Evolutionary conservation across 345 rosid genomes (phyloP).

Genomic region (Melastoma malabathricum): DNA sequence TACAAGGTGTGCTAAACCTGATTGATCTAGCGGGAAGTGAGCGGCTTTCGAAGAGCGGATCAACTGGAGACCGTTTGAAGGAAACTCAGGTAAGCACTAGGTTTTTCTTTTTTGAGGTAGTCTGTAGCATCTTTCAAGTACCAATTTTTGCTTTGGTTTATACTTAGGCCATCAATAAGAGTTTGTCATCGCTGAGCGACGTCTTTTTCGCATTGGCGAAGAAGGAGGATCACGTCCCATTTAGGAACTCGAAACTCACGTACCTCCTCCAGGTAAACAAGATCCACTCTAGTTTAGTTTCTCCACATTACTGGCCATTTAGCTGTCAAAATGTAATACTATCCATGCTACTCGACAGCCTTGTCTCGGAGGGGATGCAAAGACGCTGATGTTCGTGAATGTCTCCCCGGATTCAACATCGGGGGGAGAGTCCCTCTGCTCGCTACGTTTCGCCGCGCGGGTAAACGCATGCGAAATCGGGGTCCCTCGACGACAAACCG

Average conservation of each 20-base stretch:
- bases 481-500: conserved; percentile 68
- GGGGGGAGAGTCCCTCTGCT: conserved; percentile 81
- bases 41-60: conserved; percentile 92
- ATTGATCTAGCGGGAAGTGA: conserved; percentile 99
- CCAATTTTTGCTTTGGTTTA: not conserved
- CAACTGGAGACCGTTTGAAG: conserved; percentile 84
- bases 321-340: too few species aligned
- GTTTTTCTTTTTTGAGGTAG: not conserved
- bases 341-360: conserved; percentile 35
- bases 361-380: conserved; percentile 93
- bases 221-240: conserved; percentile 91
- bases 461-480: conserved; percentile 99
- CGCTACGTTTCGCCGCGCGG: conserved; percentile 88
- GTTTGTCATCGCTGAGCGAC: conserved; percentile 80
- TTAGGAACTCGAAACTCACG: conserved; percentile 86
- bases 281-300: not conserved
- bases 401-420: conserved; percentile 77
- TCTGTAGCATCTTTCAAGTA: not conserved
- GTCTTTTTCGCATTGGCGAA: conserved; percentile 85
- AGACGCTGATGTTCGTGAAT: conserved; percentile 88
- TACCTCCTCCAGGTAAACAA: conserved; percentile 87
- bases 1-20: conserved; percentile 89
- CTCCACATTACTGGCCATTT: too few species aligned
- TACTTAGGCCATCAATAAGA: conserved; percentile 81
- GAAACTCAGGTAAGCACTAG: conserved; percentile 72